Base-by-base conservation (phyloP, 1,139 yeast genomes). In the Suhomyces panamericanus region DNA sequence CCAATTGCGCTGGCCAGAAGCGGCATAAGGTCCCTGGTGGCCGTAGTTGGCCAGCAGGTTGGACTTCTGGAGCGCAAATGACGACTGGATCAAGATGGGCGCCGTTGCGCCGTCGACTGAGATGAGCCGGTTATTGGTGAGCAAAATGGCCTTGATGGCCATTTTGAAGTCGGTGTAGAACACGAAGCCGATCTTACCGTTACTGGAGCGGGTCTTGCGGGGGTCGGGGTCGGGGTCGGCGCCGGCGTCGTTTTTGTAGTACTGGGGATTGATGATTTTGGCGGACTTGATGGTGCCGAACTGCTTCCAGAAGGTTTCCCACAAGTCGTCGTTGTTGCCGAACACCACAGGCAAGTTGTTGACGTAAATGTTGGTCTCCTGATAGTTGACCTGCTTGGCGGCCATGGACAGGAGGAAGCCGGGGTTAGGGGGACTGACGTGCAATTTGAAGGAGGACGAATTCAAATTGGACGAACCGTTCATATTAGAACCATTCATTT, bases 321-420 rank as follows among this genome's bases (percentile, higher is more conserved):
- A 73, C 17, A 64, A 51, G 9, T 48, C 51, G 55, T 73, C 77
- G 48, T 72, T 57, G 49, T 72, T 70, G 26, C 67, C 70, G 42
- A 77, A 72, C 6, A 67, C 50, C 6, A 67, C 55, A 0, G 85
- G 77, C 32, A 81, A 63, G 52, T 79, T 78, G 47, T 75, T 78
- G 16, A 81, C 79, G 54, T 81, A 81, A 36, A 81, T 67, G 55
- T 81, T 81, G 2, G 85, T 78, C 54, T 80, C 85, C 58, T 81
- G 87, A 53, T 67, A 72, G 51, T 73, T 72, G 35, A 60, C 52
- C 38, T 52, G 52, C 44, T 58, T 55, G 42, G 58, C 42, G 44
- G 64, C 61, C 39, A 54, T 30, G 12, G 43, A 44, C 6, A 44
- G 41, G 7, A 44, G 24, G 11, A 42, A 29, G 12, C 44, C 47